phyloP scores from a whole-genome alignment of 2,329 filamentous ascomycete genomes.

The Pyrenochaeta sp. region DNA sequence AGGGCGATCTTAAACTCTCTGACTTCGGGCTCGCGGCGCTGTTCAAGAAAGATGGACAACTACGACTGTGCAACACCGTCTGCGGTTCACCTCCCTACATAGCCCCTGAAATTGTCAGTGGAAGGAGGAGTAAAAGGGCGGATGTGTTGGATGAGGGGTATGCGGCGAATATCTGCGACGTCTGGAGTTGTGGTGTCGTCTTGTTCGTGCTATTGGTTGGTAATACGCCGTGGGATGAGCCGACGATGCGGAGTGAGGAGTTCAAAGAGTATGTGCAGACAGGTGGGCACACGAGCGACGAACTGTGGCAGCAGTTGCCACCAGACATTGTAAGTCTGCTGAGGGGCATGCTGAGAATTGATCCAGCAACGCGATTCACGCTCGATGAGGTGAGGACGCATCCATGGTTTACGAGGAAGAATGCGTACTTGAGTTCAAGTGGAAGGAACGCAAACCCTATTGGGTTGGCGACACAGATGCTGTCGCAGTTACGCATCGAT shows the following conservation, averaged over 20 bases:
- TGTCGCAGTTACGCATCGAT: constrained; percentile 89
- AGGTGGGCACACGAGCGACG: constrained; percentile 82
- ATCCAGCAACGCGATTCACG: constrained; percentile 78
- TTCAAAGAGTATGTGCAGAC: constrained; percentile 86
- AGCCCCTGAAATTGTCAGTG: constrained; percentile 82
- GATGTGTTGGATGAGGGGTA: constrained; percentile 67
- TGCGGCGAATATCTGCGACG: constrained; percentile 81
- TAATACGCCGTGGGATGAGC: constrained; percentile 98
- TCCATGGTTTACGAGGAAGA: constrained; percentile 90
- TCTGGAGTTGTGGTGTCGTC: constrained; percentile 99
- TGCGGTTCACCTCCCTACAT: constrained; percentile 98
- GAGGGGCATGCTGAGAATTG: constrained; percentile 90
- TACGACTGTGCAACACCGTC: constrained; percentile 84
- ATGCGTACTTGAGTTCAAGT: constrained; percentile 76
- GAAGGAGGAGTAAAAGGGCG: constrained; percentile 57
- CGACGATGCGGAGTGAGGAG: constrained; percentile 85
- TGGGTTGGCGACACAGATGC: constrained; percentile 90
- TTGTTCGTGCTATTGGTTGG: constrained; percentile 93
- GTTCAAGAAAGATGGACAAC: constrained; percentile 86
- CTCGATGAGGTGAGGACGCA: constrained; percentile 87
- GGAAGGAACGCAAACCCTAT: constrained; percentile 82
- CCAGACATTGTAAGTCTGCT: constrained; percentile 79
- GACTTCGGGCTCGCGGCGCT: constrained; percentile 96
- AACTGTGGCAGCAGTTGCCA: constrained; percentile 84
- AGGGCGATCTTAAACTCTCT: constrained; percentile 90